phyloP scores from a whole-genome alignment of 345 rosid species.

The Zanthoxylum bungeanum region DNA sequence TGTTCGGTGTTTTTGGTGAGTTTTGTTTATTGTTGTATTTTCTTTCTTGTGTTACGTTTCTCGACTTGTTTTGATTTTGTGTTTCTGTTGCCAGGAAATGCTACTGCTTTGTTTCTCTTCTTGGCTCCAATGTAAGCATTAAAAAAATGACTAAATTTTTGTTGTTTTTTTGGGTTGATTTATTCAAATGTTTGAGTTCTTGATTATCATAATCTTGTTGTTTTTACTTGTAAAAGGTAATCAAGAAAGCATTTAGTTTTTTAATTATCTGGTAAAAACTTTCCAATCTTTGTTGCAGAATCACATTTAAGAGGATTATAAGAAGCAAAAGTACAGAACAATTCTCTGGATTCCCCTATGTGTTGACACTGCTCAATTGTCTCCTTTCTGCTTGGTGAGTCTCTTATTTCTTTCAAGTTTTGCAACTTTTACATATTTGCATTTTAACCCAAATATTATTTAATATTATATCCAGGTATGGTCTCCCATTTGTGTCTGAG shows the following conservation, averaged over 20 bases:
- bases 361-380: slow-evolving; percentile 94
- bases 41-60: background rate
- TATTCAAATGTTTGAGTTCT: background rate
- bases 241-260: background rate
- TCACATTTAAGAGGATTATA: slow-evolving; percentile 83
- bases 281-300: slow-evolving; percentile 35
- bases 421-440: background rate
- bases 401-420: background rate
- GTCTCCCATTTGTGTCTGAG: slow-evolving; percentile 84
- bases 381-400: slow-evolving; percentile 92
- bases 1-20: slow-evolving; percentile 89
- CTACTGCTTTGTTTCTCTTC: slow-evolving; percentile 92
- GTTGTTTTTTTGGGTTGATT: background rate
- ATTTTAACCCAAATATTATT: background rate
- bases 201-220: background rate
- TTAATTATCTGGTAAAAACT: background rate
- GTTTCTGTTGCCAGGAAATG: slow-evolving; percentile 73
- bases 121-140: slow-evolving; percentile 73
- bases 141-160: background rate
- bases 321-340: slow-evolving; percentile 68
- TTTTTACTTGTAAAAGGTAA: slow-evolving; percentile 5
- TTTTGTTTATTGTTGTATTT: background rate
- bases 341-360: slow-evolving; percentile 96
- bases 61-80: background rate
- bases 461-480: slow-evolving; percentile 53